These are phyloP conservation scores for Penicillium sp. DNA, from an alignment of 2,329 filamentous ascomycete genomes.

Conservation along the genomic window DNA sequence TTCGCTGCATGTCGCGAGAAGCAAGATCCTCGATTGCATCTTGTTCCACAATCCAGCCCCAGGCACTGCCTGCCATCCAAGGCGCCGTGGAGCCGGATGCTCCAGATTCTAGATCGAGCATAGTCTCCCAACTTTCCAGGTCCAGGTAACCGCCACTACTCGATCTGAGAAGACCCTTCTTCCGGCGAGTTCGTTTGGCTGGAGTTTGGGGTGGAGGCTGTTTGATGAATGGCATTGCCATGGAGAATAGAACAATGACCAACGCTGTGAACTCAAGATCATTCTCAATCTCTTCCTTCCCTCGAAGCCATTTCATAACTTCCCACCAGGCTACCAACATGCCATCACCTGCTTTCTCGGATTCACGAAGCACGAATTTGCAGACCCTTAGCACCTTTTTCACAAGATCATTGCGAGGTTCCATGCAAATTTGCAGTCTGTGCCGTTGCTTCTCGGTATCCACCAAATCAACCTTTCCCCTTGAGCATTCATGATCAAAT, in stretches of 20 bases:
- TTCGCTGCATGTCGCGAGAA: constrained; percentile 19
- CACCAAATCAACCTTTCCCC: constrained; percentile 68
- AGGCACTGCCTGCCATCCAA: constrained; percentile 64
- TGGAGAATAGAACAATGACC: constrained; percentile 65
- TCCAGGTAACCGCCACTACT: constrained; percentile 54
- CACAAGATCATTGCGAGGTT: constrained; percentile 67
- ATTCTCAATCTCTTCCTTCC: constrained; percentile 51
- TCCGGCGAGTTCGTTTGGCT: constrained; percentile 44
- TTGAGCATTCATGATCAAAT: constrained; percentile 62
- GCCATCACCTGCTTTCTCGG: constrained; percentile 60
- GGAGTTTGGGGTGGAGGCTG: constrained; percentile 36
- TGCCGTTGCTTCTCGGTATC: constrained; percentile 67
- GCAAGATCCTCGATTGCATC: constrained; percentile 42
- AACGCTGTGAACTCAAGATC: constrained; percentile 73
- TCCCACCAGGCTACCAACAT: constrained; percentile 75
- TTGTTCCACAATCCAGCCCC: constrained; percentile 72
- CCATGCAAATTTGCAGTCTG: constrained; percentile 69
- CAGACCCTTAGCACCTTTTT: constrained; percentile 64
- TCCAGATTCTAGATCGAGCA: constrained; percentile 52
- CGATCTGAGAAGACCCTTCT: constrained; percentile 51
- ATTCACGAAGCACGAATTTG: constrained; percentile 65
- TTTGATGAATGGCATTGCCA: constrained; percentile 64
- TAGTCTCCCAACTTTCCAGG: constrained; percentile 53
- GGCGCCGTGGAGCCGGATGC: constrained; percentile 44
- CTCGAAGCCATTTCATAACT: constrained; percentile 68